Conservation (phyloP, 1,139 yeast species). For the Nakaseomyces sp. region DNA sequence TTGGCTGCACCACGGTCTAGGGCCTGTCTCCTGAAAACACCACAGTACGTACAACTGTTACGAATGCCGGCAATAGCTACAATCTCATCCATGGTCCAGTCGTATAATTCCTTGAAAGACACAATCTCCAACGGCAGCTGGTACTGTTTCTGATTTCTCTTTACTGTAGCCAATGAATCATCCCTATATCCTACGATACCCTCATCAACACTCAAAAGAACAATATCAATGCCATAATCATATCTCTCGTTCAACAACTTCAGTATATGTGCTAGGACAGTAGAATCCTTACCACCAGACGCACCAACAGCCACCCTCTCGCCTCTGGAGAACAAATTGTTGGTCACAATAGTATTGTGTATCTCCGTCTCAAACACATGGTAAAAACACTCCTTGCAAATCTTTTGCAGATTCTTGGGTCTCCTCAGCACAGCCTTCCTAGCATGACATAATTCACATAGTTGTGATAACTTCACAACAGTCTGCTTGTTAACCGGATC, state of each 20-base stretch:
- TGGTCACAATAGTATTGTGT: conserved; percentile 73
- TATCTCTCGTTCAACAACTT: conserved; percentile 83
- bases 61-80: conserved; percentile 92
- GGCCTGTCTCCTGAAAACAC: conserved; percentile 93
- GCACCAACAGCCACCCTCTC: conserved; percentile 96
- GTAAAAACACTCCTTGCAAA: conserved; percentile 89
- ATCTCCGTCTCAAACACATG: conserved; percentile 91
- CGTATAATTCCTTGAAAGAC: conserved; percentile 78
- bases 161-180: conserved; percentile 93
- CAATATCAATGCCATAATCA: conserved; percentile 75
- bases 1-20: conserved; percentile 93
- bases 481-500: conserved; percentile 27
- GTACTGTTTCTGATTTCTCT: conserved; percentile 83
- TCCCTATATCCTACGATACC: conserved; percentile 97
- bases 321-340: conserved; percentile 64
- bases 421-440: conserved; percentile 82
- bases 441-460: conserved; percentile 80
- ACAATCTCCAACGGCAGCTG: conserved; percentile 82
- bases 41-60: conserved; percentile 96
- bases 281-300: conserved; percentile 96
- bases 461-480: conserved; percentile 37
- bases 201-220: conserved; percentile 83
- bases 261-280: conserved; percentile 83
- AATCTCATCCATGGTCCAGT: conserved; percentile 98
- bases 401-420: conserved; percentile 83